phyloP scores from a whole-genome alignment of 1,139 yeast species.

The Casaregolazyma suthepensis region DNA sequence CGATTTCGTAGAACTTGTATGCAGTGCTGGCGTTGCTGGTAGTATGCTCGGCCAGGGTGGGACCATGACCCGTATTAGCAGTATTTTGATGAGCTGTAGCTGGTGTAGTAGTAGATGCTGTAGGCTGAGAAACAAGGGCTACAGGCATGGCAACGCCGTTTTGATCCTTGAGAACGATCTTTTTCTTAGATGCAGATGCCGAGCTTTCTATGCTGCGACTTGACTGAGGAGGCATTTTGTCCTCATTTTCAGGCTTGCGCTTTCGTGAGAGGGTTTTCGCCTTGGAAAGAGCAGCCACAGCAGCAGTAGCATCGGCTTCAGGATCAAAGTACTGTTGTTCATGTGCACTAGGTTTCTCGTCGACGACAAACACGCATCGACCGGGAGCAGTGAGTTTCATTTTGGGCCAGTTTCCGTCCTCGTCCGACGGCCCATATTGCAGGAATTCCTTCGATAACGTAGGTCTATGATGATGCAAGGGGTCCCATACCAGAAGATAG shows the following conservation, averaged over 20 bases:
- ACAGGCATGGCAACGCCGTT: constrained; percentile 4
- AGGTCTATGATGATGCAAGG: constrained; percentile 74
- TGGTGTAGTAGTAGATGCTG: neutral
- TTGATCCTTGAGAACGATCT: constrained; percentile 1
- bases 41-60: neutral
- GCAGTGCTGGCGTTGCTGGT: constrained; percentile 16
- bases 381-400: constrained; percentile 36
- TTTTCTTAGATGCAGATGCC: neutral
- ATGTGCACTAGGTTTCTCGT: constrained; percentile 25
- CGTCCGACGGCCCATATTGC: constrained; percentile 34
- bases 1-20: constrained; percentile 50
- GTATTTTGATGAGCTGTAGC: constrained; percentile 13
- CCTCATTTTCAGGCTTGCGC: neutral
- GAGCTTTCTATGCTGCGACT: neutral
- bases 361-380: constrained; percentile 64
- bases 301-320: constrained; percentile 3
- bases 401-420: constrained; percentile 49
- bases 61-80: neutral
- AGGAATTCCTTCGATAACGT: constrained; percentile 79
- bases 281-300: neutral
- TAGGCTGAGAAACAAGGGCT: neutral
- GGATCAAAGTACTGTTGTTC: neutral
- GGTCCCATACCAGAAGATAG: constrained; percentile 75
- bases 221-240: neutral
- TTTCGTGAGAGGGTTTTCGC: neutral